These are phyloP conservation scores for Kregervanrija delftensis DNA, from an alignment of 805 yeast species.

Conservation along the genomic window DNA sequence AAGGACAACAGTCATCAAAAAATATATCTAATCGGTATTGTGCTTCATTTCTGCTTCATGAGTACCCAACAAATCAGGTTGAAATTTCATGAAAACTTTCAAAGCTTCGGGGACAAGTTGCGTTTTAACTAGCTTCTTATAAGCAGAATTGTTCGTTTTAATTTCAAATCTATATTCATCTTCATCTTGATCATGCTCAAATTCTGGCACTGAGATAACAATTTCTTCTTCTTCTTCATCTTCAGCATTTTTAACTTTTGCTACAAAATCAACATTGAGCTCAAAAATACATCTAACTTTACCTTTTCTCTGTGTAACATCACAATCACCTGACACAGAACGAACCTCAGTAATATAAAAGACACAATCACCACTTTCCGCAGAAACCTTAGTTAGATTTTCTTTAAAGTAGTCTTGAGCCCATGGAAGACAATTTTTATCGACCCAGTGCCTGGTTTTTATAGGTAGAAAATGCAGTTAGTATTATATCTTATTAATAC, in stretches of 20 bases:
- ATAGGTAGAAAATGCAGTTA: neutral
- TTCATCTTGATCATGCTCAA: conserved; percentile 70
- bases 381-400: conserved; percentile 45
- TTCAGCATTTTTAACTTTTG: conserved; percentile 31
- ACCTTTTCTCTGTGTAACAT: conserved; percentile 79
- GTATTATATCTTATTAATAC: neutral
- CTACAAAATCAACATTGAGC: conserved; percentile 43
- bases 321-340: conserved; percentile 64
- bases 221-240: conserved; percentile 32
- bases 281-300: conserved; percentile 73
- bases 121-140: conserved; percentile 32
- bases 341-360: conserved; percentile 31
- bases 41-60: conserved; percentile 64
- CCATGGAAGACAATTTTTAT: conserved; percentile 93
- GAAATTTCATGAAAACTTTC: conserved; percentile 48
- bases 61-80: conserved; percentile 50
- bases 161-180: conserved; percentile 53
- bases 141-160: conserved; percentile 32
- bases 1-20: too few relatives aligned
- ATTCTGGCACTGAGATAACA: conserved; percentile 51
- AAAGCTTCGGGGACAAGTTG: conserved; percentile 47
- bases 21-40: conserved; percentile 27
- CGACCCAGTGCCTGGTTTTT: conserved; percentile 85
- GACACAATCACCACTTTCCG: conserved; percentile 28
- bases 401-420: conserved; percentile 66